phyloP scores from a whole-genome alignment of 2,329 filamentous ascomycete genomes.

The Exophiala bonariae region DNA sequence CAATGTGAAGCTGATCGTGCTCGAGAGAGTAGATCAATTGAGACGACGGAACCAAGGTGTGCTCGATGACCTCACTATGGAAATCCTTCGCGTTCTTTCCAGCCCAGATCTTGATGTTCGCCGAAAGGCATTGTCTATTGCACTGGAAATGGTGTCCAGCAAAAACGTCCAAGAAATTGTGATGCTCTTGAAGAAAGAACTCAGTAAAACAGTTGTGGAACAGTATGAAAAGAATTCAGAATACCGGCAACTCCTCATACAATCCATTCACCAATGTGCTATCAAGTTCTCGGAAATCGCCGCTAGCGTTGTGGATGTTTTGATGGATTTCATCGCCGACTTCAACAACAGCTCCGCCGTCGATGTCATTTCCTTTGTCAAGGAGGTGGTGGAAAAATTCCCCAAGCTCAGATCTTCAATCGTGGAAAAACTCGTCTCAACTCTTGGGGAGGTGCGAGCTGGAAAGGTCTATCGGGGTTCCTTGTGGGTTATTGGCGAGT shows the following conservation, averaged over 20 bases:
- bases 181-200: slow-evolving; percentile 92
- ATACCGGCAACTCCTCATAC: slow-evolving; percentile 91
- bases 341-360: slow-evolving; percentile 97
- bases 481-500: slow-evolving; percentile 97
- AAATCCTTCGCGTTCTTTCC: slow-evolving; percentile 89
- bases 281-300: slow-evolving; percentile 99
- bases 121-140: slow-evolving; percentile 84
- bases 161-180: slow-evolving; percentile 99
- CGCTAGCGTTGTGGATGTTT: slow-evolving; percentile 88
- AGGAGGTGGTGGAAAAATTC: slow-evolving; percentile 98
- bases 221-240: slow-evolving; percentile 98
- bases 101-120: slow-evolving; percentile 96
- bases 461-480: slow-evolving; percentile 97
- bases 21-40: slow-evolving; percentile 88
- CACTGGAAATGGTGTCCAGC: slow-evolving; percentile 96
- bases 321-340: slow-evolving; percentile 99
- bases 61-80: slow-evolving; percentile 92
- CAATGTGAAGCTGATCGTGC: slow-evolving; percentile 97
- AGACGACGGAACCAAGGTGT: slow-evolving; percentile 87
- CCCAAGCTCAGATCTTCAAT: slow-evolving; percentile 85
- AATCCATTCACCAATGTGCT: slow-evolving; percentile 96
- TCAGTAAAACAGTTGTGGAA: slow-evolving; percentile 95
- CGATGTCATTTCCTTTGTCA: slow-evolving; percentile 97
- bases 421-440: slow-evolving; percentile 83
- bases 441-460: slow-evolving; percentile 87